phyloP scores from a whole-genome alignment of 2,329 filamentous ascomycete species.

The Aspergillus hortae region DNA sequence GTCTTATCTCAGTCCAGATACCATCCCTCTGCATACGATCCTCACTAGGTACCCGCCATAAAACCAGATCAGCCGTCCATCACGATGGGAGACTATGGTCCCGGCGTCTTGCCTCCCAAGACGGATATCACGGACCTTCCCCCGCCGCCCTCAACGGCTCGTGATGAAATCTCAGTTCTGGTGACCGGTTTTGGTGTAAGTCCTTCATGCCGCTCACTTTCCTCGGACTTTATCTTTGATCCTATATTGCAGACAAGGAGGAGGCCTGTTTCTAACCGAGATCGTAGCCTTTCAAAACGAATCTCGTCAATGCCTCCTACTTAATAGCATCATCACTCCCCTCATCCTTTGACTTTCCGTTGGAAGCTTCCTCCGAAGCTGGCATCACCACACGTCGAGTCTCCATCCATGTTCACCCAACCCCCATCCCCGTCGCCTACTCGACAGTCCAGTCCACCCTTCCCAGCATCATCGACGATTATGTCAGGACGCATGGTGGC shows the following conservation, averaged over 20 bases:
- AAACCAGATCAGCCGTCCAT: neutral
- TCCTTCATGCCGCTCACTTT: neutral
- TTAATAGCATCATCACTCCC: conserved; percentile 71
- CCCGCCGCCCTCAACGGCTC: conserved; percentile 11
- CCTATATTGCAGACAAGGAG: neutral
- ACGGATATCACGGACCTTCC: conserved; percentile 14
- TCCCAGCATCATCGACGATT: conserved; percentile 57
- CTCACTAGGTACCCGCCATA: neutral
- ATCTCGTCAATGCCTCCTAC: conserved; percentile 74
- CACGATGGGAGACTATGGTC: conserved; percentile 33
- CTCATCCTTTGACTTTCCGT: conserved; percentile 52
- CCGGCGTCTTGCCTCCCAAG: conserved; percentile 11
- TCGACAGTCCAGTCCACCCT: conserved; percentile 60
- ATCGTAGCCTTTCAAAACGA: conserved; percentile 68
- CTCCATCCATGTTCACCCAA: conserved; percentile 53
- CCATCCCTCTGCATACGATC: too few species aligned
- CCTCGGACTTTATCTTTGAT: neutral
- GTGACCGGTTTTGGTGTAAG: conserved; percentile 37
- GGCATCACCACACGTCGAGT: conserved; percentile 27
- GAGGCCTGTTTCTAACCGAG: conserved; percentile 2
- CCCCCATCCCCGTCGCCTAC: conserved; percentile 70
- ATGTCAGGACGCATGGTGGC: conserved; percentile 36
- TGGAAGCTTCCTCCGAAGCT: conserved; percentile 14
- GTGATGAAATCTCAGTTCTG: conserved; percentile 31
- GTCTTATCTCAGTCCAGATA: neutral